Evolutionary conservation across 441 rosid genomes (phyloP).

Genomic region (Pelargonium myrrhifolium): DNA sequence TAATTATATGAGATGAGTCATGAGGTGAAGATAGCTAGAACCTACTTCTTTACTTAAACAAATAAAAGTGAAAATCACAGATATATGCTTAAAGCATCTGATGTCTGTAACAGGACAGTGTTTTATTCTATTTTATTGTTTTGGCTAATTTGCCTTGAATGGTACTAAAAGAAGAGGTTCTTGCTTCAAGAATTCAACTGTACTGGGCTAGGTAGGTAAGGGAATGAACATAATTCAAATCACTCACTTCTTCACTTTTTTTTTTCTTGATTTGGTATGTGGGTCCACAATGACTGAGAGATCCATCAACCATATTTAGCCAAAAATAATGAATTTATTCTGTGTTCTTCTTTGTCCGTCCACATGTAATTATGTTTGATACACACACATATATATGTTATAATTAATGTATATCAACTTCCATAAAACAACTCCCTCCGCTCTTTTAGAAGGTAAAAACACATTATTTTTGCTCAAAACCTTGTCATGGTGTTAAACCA

Average conservation of each 20-base stretch:
- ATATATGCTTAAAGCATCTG: neutral
- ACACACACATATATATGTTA: too few species aligned
- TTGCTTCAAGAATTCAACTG: neutral
- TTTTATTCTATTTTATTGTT: too few species aligned
- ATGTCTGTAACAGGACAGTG: too few species aligned
- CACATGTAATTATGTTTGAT: too few species aligned
- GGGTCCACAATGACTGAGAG: neutral
- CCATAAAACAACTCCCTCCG: too few species aligned
- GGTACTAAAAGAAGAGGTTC: conserved; percentile 3
- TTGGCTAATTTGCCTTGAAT: neutral
- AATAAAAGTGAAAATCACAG: neutral
- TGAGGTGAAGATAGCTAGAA: neutral
- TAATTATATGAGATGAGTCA: neutral
- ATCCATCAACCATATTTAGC: too few species aligned
- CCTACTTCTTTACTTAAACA: conserved; percentile 3
- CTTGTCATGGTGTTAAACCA: too few species aligned
- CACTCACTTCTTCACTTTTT: neutral
- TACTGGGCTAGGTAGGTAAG: neutral
- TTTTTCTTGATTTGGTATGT: neutral
- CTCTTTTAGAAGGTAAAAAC: too few species aligned
- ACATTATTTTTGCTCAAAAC: too few species aligned
- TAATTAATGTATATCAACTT: too few species aligned
- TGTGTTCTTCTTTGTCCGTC: too few species aligned
- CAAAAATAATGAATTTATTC: too few species aligned
- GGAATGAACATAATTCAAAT: neutral